Evolutionary conservation across 2,329 filamentous ascomycete species (phyloP).

Genomic region (Pezicula carpinea): DNA sequence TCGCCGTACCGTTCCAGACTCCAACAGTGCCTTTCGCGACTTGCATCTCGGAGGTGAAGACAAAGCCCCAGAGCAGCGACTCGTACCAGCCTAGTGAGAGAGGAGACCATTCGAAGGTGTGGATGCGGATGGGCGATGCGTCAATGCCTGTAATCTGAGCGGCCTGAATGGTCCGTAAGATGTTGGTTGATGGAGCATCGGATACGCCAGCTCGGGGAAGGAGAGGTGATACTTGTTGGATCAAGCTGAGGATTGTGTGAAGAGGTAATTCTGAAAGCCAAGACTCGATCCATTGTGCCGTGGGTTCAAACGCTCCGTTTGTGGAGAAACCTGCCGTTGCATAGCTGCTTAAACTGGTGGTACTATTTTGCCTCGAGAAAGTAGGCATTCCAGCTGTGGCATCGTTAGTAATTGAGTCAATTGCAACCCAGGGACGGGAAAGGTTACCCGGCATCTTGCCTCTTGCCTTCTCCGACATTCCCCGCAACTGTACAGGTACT

Average conservation of each 20-base stretch:
- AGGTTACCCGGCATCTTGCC: slow-evolving; percentile 74
- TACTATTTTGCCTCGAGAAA: slow-evolving; percentile 89
- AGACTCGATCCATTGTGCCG: slow-evolving; percentile 80
- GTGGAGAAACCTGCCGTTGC: slow-evolving; percentile 53
- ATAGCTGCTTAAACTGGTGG: slow-evolving; percentile 69
- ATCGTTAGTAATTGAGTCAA: slow-evolving; percentile 10
- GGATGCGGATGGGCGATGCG: slow-evolving; percentile 67
- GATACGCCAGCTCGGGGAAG: slow-evolving; percentile 45
- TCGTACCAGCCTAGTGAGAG: slow-evolving; percentile 94
- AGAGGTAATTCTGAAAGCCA: slow-evolving; percentile 92
- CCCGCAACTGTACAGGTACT: slow-evolving; percentile 75
- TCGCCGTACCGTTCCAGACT: slow-evolving; percentile 87
- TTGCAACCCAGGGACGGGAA: neutral
- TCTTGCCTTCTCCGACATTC: slow-evolving; percentile 95
- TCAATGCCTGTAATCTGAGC: slow-evolving; percentile 69
- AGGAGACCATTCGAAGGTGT: slow-evolving; percentile 92
- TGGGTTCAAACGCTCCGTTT: slow-evolving; percentile 68
- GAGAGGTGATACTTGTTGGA: slow-evolving; percentile 58
- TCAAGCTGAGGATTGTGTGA: slow-evolving; percentile 77
- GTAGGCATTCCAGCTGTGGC: slow-evolving; percentile 59
- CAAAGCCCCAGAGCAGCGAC: slow-evolving; percentile 86
- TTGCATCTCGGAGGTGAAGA: slow-evolving; percentile 88
- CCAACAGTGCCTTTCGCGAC: slow-evolving; percentile 82
- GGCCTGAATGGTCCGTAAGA: slow-evolving; percentile 50
- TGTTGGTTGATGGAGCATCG: slow-evolving; percentile 40